Percentiles rank a stretch among this genome's conserved stretches.
Evolutionary conservation across 2,329 filamentous ascomycete species (phyloP).

Genomic region (Fusarium proliferatum): DNA sequence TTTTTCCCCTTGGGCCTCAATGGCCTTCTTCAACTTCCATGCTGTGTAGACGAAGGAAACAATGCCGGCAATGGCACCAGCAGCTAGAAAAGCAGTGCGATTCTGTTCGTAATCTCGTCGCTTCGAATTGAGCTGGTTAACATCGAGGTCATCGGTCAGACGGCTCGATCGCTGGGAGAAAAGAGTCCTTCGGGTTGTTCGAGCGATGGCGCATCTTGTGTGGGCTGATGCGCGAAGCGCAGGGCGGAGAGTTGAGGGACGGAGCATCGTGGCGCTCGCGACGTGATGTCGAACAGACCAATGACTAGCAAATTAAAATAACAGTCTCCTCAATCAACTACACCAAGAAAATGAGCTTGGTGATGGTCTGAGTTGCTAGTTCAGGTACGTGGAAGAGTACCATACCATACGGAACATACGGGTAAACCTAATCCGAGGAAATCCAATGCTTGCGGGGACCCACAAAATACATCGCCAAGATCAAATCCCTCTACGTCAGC

Average conservation of each 20-base stretch:
- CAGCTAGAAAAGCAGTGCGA: constrained; percentile 63
- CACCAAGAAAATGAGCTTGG: constrained; percentile 1
- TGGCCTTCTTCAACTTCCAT: constrained; percentile 61
- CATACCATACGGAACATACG: constrained; percentile 16
- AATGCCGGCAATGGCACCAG: constrained; percentile 62
- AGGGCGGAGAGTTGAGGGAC: constrained; percentile 47
- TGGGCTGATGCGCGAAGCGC: constrained; percentile 42
- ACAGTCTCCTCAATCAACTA: not conserved
- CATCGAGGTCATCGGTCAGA: constrained; percentile 61
- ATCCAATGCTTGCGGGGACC: not conserved
- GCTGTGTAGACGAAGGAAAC: constrained; percentile 63
- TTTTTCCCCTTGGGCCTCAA: constrained; percentile 49
- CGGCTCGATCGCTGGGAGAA: constrained; percentile 48
- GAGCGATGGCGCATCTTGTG: constrained; percentile 37
- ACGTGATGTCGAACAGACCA: constrained; percentile 1
- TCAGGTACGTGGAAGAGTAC: constrained; percentile 5
- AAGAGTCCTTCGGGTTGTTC: constrained; percentile 43
- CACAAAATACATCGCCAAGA: constrained; percentile 13
- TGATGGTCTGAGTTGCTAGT: constrained; percentile 15
- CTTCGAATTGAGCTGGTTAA: constrained; percentile 59
- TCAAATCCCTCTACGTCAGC: constrained; percentile 28
- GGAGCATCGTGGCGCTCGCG: constrained; percentile 45
- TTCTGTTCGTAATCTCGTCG: constrained; percentile 62
- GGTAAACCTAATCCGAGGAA: constrained; percentile 31
- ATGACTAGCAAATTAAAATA: not conserved